These are phyloP conservation scores for Pythium myriotylum DNA, from an alignment of 352 stramenopile genomes.

Conservation along the genomic window DNA sequence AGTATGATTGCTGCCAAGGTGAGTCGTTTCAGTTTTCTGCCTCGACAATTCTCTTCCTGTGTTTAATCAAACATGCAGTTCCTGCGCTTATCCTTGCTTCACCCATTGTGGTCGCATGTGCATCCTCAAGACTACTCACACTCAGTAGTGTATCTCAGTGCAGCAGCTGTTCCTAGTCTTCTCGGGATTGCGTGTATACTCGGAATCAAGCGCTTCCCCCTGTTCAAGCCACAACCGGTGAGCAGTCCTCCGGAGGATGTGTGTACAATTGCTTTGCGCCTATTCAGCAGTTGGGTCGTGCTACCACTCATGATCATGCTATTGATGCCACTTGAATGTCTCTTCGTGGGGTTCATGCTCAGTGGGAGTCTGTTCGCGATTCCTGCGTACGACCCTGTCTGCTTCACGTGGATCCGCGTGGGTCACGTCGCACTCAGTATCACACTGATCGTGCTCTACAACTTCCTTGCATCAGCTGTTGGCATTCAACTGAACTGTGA, in stretches of 20 bases:
- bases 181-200: constrained; percentile 37
- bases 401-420: constrained; percentile 42
- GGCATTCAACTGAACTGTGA: constrained; percentile 69
- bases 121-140: constrained; percentile 37
- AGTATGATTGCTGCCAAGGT: constrained; percentile 38
- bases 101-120: constrained; percentile 53
- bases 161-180: constrained; percentile 40
- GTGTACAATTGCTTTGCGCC: constrained; percentile 47
- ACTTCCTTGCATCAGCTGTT: constrained; percentile 34
- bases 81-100: constrained; percentile 42
- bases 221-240: constrained; percentile 68
- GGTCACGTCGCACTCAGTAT: constrained; percentile 34
- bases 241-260: constrained; percentile 45
- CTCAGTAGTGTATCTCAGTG: constrained; percentile 41
- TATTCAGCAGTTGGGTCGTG: constrained; percentile 58
- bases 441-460: constrained; percentile 34
- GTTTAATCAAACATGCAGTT: too few species aligned
- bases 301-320: constrained; percentile 53
- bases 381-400: constrained; percentile 32
- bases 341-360: constrained; percentile 47
- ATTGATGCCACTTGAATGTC: constrained; percentile 58
- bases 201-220: constrained; percentile 50
- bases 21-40: not conserved
- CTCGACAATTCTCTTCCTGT: not conserved
- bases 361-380: constrained; percentile 20